Conservation (phyloP, 2,329 filamentous ascomycete genomes). For the Xylariomycetidae sp. region DNA sequence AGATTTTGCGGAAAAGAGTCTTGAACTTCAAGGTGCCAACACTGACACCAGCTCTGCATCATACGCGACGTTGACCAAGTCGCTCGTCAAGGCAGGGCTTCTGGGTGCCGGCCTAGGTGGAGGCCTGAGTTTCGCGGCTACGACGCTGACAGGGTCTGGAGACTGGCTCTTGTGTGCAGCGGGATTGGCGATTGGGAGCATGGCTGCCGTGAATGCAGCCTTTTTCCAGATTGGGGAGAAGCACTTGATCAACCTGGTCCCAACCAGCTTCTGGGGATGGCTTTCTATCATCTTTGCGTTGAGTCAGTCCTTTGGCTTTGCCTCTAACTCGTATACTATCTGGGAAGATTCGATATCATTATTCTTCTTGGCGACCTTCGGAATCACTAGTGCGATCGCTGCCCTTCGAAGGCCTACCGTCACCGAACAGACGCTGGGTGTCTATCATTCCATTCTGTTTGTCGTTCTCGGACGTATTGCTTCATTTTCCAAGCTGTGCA, state of each 20-base stretch:
- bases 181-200: slow-evolving; percentile 41
- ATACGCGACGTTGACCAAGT: slow-evolving; percentile 34
- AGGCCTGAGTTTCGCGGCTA: slow-evolving; percentile 24
- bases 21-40: slow-evolving; percentile 44
- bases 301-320: slow-evolving; percentile 89
- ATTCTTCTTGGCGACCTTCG: slow-evolving; percentile 88
- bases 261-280: slow-evolving; percentile 84
- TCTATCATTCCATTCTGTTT: slow-evolving; percentile 83
- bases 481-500: slow-evolving; percentile 86
- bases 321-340: slow-evolving; percentile 96
- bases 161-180: slow-evolving; percentile 38
- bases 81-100: slow-evolving; percentile 33
- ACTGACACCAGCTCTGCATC: slow-evolving; percentile 23
- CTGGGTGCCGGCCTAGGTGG: slow-evolving; percentile 31
- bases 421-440: slow-evolving; percentile 67
- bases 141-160: slow-evolving; percentile 30
- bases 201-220: slow-evolving; percentile 33
- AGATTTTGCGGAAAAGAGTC: slow-evolving; percentile 53
- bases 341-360: slow-evolving; percentile 96
- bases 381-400: slow-evolving; percentile 66
- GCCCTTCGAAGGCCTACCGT: slow-evolving; percentile 68
- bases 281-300: slow-evolving; percentile 74
- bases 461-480: slow-evolving; percentile 72
- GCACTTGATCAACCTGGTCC: slow-evolving; percentile 52
- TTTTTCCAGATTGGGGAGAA: slow-evolving; percentile 38